Evolutionary conservation across 78 protist species (phyloP), one percentile per base, ranked within the genome.

Genomic region (Chrysochromulina tobinii): DNA sequence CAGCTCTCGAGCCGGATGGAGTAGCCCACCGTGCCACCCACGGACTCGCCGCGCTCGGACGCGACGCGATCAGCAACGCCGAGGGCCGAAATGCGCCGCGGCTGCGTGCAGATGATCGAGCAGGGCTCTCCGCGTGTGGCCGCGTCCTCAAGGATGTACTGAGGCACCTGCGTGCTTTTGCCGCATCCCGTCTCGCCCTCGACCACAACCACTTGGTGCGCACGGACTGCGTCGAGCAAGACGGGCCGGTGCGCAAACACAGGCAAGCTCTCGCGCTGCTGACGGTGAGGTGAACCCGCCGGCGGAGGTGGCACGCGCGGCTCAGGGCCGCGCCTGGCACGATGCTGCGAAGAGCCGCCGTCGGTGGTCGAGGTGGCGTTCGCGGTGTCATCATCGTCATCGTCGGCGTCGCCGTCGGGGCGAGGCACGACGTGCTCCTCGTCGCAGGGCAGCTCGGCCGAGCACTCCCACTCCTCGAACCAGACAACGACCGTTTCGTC

Each of bases 141-240:
- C 21, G 64, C 92, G 14, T 50, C 92, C 20, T 96, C 98, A 7
- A 97, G 66, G 6, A 98, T 90, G 73, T 94, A 94, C 81, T 96
- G 97, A 23, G 98, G 98, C 51, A 73, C 58, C 75, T 90, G 93
- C 38, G 98, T 97, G 21, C 97, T 89, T 77, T 98, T 98, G 54
- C 99, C 99, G 58, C 97, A 96, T 58, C 99, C 99, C 9, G 99
- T 96, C 75, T 73, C 93, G 72, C 96, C 97, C 20, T 69, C 8
- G 21, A 96, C 67, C 51, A 96, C 91, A 7, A 58, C 64, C 9
- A 91, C 90, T 18, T 87, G 93, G 50, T 84, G 14, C 54, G 51
- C 53, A 48, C 11, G 11, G 73, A 66, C 23, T 2, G 27, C 48
- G 25, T 23, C 73, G 27, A 18, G 27, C 73, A 66, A 9, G 17